Evolutionary conservation across 441 rosid genomes (phyloP).

Genomic region (Pelargonium cotyledonis): DNA sequence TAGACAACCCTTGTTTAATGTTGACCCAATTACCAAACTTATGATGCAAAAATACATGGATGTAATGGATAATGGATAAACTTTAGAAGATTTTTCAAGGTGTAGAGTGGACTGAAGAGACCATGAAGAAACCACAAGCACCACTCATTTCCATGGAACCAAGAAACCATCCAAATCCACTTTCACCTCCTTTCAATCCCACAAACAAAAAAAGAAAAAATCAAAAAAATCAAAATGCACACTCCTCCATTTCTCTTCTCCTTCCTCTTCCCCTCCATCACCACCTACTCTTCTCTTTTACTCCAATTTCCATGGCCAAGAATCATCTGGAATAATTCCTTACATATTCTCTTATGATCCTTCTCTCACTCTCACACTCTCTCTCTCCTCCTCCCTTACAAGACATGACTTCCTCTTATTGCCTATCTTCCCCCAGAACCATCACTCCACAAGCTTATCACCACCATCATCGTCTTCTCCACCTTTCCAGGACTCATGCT

Average conservation of each 20-base stretch:
- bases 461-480: constrained; percentile 32
- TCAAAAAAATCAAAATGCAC: constrained; percentile 21
- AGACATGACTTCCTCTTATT: constrained; percentile 60
- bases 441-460: constrained; percentile 34
- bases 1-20: no score
- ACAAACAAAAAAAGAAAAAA: constrained; percentile 1
- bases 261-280: constrained; percentile 10
- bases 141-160: constrained; percentile 41
- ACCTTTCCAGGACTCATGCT: constrained; percentile 30
- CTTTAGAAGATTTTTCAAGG: no score
- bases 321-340: constrained; percentile 32
- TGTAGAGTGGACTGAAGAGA: constrained; percentile 6
- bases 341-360: constrained; percentile 14
- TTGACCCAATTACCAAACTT: no score
- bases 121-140: constrained; percentile 29
- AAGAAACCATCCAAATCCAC: constrained; percentile 31
- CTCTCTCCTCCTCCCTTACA: no score
- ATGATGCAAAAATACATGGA: no score
- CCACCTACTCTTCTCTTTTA: constrained; percentile 25
- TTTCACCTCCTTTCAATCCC: constrained; percentile 22
- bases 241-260: constrained; percentile 17
- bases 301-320: constrained; percentile 40
- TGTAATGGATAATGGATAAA: no score
- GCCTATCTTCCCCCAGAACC: constrained; percentile 58
- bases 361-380: constrained; percentile 6